phyloP scores from a whole-genome alignment of 1,139 yeast genomes.

The Saccharomyces hybrid region DNA sequence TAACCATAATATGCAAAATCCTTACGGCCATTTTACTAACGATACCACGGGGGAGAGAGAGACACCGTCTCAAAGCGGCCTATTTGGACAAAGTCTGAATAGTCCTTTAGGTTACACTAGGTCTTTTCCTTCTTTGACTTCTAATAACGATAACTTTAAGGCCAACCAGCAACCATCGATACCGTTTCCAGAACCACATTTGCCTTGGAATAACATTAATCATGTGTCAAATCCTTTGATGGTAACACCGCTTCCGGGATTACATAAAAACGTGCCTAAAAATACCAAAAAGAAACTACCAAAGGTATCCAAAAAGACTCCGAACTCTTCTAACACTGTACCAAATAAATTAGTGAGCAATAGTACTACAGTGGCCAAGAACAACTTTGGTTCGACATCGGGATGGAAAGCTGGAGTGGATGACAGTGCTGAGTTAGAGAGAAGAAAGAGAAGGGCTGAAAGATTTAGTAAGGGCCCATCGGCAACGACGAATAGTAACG shows the following conservation, averaged over 20 bases:
- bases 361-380: background rate
- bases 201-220: background rate
- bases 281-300: background rate
- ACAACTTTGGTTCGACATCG: background rate
- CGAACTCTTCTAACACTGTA: background rate
- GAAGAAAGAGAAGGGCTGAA: constrained; percentile 26
- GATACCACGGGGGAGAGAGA: background rate
- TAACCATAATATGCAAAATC: background rate
- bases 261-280: background rate
- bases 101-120: background rate
- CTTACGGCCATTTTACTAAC: background rate
- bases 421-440: constrained; percentile 14
- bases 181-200: background rate
- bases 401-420: background rate
- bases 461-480: constrained; percentile 16
- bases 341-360: background rate
- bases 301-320: background rate
- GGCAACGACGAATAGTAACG: constrained; percentile 7
- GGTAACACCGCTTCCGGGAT: background rate
- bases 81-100: background rate
- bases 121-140: background rate
- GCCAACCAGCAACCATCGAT: background rate
- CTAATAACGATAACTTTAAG: background rate
- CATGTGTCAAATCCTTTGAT: background rate
- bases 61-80: background rate